Evolutionary conservation across 768 basidiomycete species (phyloP).

Genomic region (Kwoniella botswanensis): DNA sequence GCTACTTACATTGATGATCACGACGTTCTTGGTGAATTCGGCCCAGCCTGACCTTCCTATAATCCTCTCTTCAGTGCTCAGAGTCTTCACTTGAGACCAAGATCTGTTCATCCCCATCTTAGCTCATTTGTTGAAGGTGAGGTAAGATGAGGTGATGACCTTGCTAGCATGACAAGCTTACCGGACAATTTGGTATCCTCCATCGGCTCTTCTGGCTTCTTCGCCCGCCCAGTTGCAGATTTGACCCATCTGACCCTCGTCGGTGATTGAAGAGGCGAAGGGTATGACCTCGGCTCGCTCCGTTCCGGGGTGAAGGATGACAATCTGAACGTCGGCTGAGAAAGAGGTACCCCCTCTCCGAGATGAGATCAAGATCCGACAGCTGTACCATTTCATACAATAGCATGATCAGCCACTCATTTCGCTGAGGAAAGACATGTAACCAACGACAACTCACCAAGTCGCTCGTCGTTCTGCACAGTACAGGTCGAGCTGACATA

Average conservation of each 20-base stretch:
- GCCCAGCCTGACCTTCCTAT: background rate
- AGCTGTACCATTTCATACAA: no score
- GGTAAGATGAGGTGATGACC: no score
- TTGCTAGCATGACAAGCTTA: no score
- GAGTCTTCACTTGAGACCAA: constrained; percentile 6
- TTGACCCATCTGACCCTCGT: constrained; percentile 5
- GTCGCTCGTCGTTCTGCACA: background rate
- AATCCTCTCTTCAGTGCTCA: constrained; percentile 1
- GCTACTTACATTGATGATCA: constrained; percentile 30
- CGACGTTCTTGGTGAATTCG: constrained; percentile 26
- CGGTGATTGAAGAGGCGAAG: constrained; percentile 19
- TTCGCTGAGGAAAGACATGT: background rate
- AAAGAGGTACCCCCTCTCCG: no score
- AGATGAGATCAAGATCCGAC: no score
- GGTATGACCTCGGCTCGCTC: background rate
- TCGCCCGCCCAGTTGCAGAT: constrained; percentile 33
- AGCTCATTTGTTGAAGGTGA: background rate
- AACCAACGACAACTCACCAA: no score
- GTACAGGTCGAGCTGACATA: background rate
- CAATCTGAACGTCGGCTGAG: no score
- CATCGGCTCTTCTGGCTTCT: constrained; percentile 25
- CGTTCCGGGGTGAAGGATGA: no score
- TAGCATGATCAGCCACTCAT: no score
- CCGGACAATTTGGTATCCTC: constrained; percentile 7
- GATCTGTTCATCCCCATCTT: constrained; percentile 14